These are phyloP conservation scores for Luzula sylvatica DNA, from an alignment of 176 grass and related monocot genomes.

Conservation along the genomic window DNA sequence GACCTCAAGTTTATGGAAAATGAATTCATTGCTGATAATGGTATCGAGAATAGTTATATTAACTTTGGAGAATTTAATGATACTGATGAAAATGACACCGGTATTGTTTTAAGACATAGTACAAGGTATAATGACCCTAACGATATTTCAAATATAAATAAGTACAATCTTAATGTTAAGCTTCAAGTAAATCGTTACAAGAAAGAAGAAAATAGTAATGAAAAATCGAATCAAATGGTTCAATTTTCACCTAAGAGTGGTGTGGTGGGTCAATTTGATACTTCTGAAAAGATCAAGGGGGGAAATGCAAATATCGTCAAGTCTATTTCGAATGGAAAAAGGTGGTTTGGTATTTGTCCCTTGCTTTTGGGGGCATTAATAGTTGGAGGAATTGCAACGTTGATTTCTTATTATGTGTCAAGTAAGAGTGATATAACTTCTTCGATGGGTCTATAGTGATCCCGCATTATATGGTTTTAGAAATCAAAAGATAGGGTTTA, in stretches of 20 bases:
- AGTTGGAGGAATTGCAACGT: slow-evolving; percentile 2
- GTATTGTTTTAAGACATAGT: slow-evolving; percentile 27
- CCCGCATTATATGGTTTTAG: background rate
- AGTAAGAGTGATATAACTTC: background rate
- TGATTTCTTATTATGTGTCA: slow-evolving; percentile 2
- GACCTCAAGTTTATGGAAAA: slow-evolving; percentile 7
- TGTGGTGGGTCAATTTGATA: background rate
- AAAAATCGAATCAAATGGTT: slow-evolving; percentile 45
- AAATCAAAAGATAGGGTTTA: background rate
- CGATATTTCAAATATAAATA: background rate
- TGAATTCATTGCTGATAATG: background rate
- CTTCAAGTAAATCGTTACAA: slow-evolving; percentile 38
- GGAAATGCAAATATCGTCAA: background rate
- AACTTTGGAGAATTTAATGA: too few relatives aligned
- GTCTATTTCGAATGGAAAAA: background rate
- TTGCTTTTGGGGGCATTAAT: slow-evolving; percentile 6
- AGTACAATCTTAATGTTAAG: slow-evolving; percentile 16
- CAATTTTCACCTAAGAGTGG: slow-evolving; percentile 16
- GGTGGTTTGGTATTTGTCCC: background rate
- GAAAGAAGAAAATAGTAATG: slow-evolving; percentile 50
- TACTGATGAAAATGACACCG: slow-evolving; percentile 25
- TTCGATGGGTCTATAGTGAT: background rate
- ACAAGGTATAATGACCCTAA: slow-evolving; percentile 3
- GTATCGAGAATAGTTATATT: background rate
- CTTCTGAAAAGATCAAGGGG: slow-evolving; percentile 2